Evolutionary conservation across 225 moss, liverwort and hornwort genomes (phyloP).

Genomic region (Rhytidiadelphus loreus): DNA sequence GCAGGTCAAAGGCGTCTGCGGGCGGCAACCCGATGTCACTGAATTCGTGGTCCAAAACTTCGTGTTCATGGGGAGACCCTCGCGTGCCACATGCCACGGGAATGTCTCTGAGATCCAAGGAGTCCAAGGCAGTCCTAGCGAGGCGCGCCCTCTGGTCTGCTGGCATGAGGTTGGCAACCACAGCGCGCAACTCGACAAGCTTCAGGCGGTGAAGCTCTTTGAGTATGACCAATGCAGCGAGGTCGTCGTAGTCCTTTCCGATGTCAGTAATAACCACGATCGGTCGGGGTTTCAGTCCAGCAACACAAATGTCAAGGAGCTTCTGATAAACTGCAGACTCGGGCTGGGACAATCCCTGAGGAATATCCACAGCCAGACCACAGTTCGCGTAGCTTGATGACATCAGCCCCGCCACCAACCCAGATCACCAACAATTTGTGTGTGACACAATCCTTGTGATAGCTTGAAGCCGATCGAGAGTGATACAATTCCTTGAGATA

Average conservation of each 20-base stretch:
- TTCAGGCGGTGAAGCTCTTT: neutral
- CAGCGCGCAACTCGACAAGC: neutral
- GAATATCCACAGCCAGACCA: neutral
- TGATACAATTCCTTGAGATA: neutral
- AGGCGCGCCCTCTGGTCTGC: neutral
- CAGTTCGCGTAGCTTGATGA: neutral
- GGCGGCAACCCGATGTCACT: neutral
- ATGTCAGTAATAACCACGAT: neutral
- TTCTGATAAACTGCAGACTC: neutral
- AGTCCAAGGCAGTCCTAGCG: neutral
- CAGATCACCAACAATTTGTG: neutral
- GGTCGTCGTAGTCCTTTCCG: neutral
- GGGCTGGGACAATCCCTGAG: neutral
- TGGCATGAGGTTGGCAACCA: neutral
- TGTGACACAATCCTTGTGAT: neutral
- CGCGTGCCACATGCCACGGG: neutral
- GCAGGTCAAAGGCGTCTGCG: neutral
- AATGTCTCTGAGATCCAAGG: neutral
- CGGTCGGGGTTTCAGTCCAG: neutral
- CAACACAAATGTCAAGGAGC: neutral
- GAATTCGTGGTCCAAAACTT: neutral
- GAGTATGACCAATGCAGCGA: neutral
- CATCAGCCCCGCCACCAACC: neutral
- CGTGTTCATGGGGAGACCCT: neutral
- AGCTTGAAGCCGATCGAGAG: too few relatives aligned